These are phyloP conservation scores for Tetrapyrgos nigripes DNA, from an alignment of 1,284 basidiomycete genomes.

Conservation along the genomic window DNA sequence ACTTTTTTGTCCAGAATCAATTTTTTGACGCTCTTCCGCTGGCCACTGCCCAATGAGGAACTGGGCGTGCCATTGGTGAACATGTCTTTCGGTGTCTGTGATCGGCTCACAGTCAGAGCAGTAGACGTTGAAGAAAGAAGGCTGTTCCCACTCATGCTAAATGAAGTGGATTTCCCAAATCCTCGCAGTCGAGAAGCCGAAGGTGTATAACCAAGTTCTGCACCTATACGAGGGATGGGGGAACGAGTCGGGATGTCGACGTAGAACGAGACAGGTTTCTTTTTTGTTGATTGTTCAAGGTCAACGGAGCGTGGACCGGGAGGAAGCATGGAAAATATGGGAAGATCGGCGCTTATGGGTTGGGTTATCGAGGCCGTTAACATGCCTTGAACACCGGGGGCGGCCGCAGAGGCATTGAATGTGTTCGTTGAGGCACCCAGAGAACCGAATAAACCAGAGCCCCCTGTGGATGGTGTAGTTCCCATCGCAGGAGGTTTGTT, in stretches of 20 bases:
- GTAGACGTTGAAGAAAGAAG: constrained; percentile 55
- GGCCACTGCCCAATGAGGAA: constrained; percentile 72
- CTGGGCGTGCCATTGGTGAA: constrained; percentile 69
- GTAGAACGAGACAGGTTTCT: constrained; percentile 73
- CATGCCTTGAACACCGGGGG: constrained; percentile 53
- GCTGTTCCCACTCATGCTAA: constrained; percentile 41
- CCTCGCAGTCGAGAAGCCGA: constrained; percentile 74
- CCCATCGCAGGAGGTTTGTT: constrained; percentile 43
- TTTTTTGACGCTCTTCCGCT: constrained; percentile 91
- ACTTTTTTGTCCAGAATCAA: constrained; percentile 87
- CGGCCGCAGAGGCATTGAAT: constrained; percentile 47
- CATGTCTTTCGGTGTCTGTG: constrained; percentile 47
- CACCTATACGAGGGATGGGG: constrained; percentile 63
- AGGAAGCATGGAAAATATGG: constrained; percentile 77
- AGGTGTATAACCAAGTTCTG: constrained; percentile 67
- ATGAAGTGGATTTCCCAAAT: constrained; percentile 56
- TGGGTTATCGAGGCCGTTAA: constrained; percentile 89
- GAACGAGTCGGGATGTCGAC: constrained; percentile 72
- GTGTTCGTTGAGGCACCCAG: constrained; percentile 34
- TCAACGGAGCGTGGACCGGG: constrained; percentile 67
- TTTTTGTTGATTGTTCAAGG: constrained; percentile 69
- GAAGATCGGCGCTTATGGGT: constrained; percentile 87
- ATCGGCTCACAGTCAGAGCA: constrained; percentile 56
- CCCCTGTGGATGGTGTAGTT: constrained; percentile 46
- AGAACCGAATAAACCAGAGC: constrained; percentile 56